A percentile compares a stretch with the other conserved stretches of the same genome.
Conservation (phyloP, 176 grass and related monocot genomes). For the Hordeum marinum region DNA sequence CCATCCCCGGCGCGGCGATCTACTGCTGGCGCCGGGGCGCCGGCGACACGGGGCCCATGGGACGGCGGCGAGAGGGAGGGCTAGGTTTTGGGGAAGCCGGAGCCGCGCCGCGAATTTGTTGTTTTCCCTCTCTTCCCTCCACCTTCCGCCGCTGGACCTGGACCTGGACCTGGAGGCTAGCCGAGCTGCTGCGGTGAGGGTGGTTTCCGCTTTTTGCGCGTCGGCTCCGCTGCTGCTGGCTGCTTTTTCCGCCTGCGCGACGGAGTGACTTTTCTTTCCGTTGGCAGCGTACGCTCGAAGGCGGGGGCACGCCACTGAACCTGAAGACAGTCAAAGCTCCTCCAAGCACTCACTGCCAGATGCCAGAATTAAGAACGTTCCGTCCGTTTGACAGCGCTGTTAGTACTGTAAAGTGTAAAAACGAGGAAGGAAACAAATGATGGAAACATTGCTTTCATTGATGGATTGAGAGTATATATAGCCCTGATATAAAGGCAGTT, state of each 20-base stretch:
- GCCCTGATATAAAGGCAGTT: too few species aligned
- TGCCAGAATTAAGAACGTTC: not conserved
- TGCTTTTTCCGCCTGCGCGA: not conserved
- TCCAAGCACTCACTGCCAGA: not conserved
- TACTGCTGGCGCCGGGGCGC: constrained; percentile 1
- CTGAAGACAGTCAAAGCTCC: not conserved
- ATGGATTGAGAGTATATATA: too few species aligned
- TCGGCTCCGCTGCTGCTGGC: constrained; percentile 2
- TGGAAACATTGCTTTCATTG: too few species aligned
- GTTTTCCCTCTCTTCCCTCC: not conserved
- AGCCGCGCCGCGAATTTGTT: not conserved
- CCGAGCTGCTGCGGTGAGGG: constrained; percentile 10
- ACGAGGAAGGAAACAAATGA: too few species aligned
- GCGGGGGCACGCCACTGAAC: too few species aligned
- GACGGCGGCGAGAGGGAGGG: not conserved
- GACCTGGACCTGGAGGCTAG: constrained; percentile 1
- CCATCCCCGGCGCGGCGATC: constrained; percentile 14
- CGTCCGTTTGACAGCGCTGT: not conserved
- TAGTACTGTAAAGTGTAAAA: too few species aligned
- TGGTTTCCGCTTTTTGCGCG: constrained; percentile 46
- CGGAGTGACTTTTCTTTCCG: not conserved
- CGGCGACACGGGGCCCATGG: constrained; percentile 27
- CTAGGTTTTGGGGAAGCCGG: constrained; percentile 25
- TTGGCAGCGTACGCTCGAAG: not conserved
- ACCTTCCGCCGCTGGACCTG: constrained; percentile 20